Evolutionary conservation across 2,329 filamentous ascomycete species (phyloP), one percentile per base, ranked within the genome.

Genomic region (Lomentospora prolificans): DNA sequence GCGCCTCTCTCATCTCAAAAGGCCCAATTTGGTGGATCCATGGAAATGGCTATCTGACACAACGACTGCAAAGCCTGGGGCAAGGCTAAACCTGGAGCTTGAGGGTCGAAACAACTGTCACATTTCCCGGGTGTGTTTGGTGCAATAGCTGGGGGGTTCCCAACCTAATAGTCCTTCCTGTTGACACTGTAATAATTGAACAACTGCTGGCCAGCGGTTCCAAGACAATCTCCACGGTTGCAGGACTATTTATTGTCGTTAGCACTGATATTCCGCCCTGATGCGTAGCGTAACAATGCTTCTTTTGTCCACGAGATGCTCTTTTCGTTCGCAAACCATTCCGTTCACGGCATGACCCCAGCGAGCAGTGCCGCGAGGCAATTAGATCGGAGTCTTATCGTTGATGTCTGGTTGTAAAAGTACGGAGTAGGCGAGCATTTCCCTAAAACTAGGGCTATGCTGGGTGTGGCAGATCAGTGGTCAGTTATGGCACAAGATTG

Each of bases 21-120:
- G 14, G 4, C n/a, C 22, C 52, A 28, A 25, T 17, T 19, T 28
- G 52, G 33, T 27, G 52, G 52, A 44, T 44, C 52, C 36, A 27
- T 44, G 52, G 33, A 44, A 54, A 54, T 46, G 52, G 52, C 17
- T n/a, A 44, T 54, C 36, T 54, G 36, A 54, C 52, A 54, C 27
- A 30, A 27, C 48, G 22, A 30, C 48, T n/a, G 17, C 31, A 14
- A 33, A 25, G n/a, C 51, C 33, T 27, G n/a, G 19, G 33, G 17
- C 33, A 17, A 39, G 17, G 12, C n/a, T n/a, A n/a, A n/a, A n/a
- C n/a, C n/a, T n/a, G n/a, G n/a, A n/a, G n/a, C n/a, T n/a, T n/a
- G n/a, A n/a, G n/a, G n/a, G n/a, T n/a, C n/a, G n/a, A n/a, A n/a
- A n/a, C n/a, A n/a, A n/a, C n/a, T n/a, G n/a, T n/a, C n/a, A n/a